Conservation (phyloP, 352 stramenopile genomes). For the Globisporangium splendens region DNA sequence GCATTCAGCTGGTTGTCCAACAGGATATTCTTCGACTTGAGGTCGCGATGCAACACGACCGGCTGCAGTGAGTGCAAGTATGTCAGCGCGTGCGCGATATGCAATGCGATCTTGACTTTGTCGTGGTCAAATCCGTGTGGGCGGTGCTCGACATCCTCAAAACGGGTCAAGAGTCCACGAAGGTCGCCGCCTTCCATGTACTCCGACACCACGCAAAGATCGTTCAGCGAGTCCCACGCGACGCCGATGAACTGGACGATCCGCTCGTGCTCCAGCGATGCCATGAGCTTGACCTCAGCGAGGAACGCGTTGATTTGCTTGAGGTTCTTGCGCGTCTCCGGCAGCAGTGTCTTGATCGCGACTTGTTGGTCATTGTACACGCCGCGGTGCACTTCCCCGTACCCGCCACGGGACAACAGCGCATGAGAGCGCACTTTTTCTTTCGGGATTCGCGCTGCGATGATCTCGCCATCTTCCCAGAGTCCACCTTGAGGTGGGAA, state of each 20-base stretch:
- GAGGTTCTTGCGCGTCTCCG: conserved; percentile 10
- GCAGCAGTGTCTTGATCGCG: conserved; percentile 27
- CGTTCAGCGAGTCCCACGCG: conserved; percentile 27
- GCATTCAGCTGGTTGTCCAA: too few relatives aligned
- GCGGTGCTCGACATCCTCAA: too few relatives aligned
- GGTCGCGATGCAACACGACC: too few relatives aligned
- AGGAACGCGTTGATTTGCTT: conserved; percentile 11
- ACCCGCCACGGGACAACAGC: conserved; percentile 11
- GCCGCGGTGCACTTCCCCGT: conserved; percentile 24
- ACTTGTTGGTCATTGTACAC: conserved; percentile 16
- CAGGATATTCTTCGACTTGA: too few relatives aligned
- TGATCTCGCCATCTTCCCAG: too few relatives aligned
- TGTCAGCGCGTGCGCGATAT: too few relatives aligned
- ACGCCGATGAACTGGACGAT: conserved; percentile 2
- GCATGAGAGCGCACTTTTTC: too few relatives aligned
- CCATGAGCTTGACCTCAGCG: too few relatives aligned
- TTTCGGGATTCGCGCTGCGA: too few relatives aligned
- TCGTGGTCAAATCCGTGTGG: conserved; percentile 19
- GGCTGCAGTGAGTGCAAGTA: too few relatives aligned
- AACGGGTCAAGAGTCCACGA: conserved; percentile 12
- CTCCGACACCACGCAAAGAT: conserved; percentile 30
- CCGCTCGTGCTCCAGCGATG: too few relatives aligned
- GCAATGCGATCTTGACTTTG: background rate
- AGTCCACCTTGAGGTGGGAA: too few relatives aligned
- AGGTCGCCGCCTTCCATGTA: conserved; percentile 35